Conservation (phyloP, 495 filamentous ascomycete species). For the Amorphotheca resinae region DNA sequence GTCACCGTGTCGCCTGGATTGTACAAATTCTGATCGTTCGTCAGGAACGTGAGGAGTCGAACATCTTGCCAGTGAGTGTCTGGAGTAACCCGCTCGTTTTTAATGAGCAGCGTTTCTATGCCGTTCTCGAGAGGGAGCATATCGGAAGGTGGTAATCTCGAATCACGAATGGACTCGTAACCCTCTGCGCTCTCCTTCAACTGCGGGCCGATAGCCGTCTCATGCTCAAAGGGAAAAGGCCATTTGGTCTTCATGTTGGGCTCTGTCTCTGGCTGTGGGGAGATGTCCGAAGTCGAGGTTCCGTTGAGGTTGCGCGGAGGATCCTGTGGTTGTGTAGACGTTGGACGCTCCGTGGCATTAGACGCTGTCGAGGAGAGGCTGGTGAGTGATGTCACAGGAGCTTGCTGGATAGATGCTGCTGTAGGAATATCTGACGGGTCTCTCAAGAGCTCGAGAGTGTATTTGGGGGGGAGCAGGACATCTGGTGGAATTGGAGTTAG, state of each 20-base stretch:
- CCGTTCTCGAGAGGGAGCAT: constrained; percentile 45
- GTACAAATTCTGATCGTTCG: constrained; percentile 33
- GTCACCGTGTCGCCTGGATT: constrained; percentile 63
- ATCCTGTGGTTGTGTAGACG: neutral
- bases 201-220: constrained; percentile 4
- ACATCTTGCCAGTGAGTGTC: constrained; percentile 86
- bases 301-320: neutral
- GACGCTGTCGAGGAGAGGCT: neutral
- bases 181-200: constrained; percentile 7
- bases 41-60: constrained; percentile 51
- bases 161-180: neutral
- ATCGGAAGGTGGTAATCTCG: constrained; percentile 20
- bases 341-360: neutral
- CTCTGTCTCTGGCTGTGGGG: neutral
- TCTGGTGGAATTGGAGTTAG: constrained; percentile 61
- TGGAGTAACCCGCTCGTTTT: constrained; percentile 67
- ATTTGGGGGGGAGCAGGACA: constrained; percentile 67
- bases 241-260: neutral
- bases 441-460: constrained; percentile 38
- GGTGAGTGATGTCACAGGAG: neutral
- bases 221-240: neutral
- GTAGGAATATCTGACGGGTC: neutral
- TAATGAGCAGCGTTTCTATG: constrained; percentile 28
- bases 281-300: neutral
- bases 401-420: neutral